Evolutionary conservation across 306 rosid genomes (phyloP), one percentile per base, ranked within the genome.

Genomic region (Medicago arabica): DNA sequence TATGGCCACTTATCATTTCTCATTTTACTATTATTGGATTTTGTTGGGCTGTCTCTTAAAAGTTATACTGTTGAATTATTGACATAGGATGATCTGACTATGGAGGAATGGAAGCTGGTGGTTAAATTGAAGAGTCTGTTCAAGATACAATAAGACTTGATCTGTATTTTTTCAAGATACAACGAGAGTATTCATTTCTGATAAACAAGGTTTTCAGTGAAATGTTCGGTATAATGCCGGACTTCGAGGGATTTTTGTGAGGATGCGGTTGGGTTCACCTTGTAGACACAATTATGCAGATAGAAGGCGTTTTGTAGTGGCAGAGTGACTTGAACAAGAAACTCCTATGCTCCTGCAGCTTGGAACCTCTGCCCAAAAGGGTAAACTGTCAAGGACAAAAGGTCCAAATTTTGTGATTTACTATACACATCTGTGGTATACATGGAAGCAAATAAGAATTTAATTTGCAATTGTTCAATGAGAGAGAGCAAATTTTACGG

Each of bases 31-130:
- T 51, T 4, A 16, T 6, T 63, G 34, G 50, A 39, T 68, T 49
- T 62, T 11, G 19, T 79, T 78, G 51, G 63, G 51, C 25, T 13
- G 47, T 58, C 41, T 15, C 67, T 66, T 57, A 58, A 34, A 59
- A 61, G 36, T 67, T 69, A 7, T 68, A 21, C 36, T 62, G 10
- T 46, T 64, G 62, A 46, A 44, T 44, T 67, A 14, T 69, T 67
- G 82, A 58, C 80, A 62, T 70, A 95, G 97, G 97, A 95, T 68
- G 97, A 95, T 9, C 85, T 95, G 69, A 54, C 77, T 14, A 83
- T 38, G 12, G 98, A 95, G 0, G 98, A 95, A 66, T 92, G 99
- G 99, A 92, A 11, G 84, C 84, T 92, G 83, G 81, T 92, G 67
- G 91, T 86, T 82, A 90, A 89, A 82, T 77, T 95, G 93, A 95